Base-by-base conservation (phyloP, 208 protist genomes). In the Acanthamoeba royreba region DNA sequence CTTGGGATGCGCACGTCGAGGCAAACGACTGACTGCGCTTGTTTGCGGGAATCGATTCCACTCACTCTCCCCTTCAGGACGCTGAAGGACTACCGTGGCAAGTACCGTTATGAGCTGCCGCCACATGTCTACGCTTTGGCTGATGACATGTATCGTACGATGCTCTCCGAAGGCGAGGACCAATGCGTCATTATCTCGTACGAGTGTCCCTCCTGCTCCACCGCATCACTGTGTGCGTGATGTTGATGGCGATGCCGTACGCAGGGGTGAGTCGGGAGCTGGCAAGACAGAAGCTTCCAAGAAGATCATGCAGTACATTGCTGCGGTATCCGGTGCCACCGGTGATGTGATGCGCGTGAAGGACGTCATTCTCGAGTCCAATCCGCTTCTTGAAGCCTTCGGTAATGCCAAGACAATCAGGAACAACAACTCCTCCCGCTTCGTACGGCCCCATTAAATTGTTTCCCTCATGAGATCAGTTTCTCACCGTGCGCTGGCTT, bases 231-330 rank as follows among this genome's bases (percentile, higher is more conserved):
- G 13, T 8, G 11, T 77, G n/a, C 13, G 35, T 77, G 13, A n/a
- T 77, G 79, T 53, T 31, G 22, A n/a, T 87, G 45, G 2, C 19
- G 22, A 11, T 77, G 31, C 13, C 13, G 31, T 33, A 28, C 43
- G 9, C 81, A 95, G 97, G 8, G 99, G 99, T 45, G 99, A 99
- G 94, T 98, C 97, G 19, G 99, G 99, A 28, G 98, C 99, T 4
- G 99, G 99, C 61, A 99, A 99, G 96, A 99, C 98, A 31, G 98
- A 99, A 93, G 98, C 98, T 5, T 98, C 98, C 17, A 99, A 99
- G 94, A 95, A 98, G 61, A 98, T 99, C 77, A 98, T 99, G 98
- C 96, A 97, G 63, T 99, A 99, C 96, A 97, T 99, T 93, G 97
- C 98, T 9, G 97, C 97, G 47, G 97, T 99, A 2, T 97, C 96